A percentile compares a stretch with the other conserved stretches of the same genome.
Evolutionary conservation across 768 basidiomycete genomes (phyloP).

Genomic region (Sarcodon sp.): DNA sequence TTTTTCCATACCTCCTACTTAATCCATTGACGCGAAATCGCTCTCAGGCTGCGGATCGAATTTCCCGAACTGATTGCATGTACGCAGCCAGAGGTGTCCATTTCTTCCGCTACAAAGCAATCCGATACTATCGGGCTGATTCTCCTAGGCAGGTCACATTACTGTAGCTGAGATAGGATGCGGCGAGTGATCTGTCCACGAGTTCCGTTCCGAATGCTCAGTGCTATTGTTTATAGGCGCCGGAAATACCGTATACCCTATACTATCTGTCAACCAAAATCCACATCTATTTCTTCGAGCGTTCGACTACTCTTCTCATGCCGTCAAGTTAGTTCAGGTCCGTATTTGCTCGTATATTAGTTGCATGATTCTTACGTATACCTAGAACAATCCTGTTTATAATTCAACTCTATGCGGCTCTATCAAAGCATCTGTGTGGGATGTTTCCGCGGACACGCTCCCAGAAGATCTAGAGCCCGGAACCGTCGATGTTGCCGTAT

Average conservation of each 20-base stretch:
- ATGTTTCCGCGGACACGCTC: constrained; percentile 56
- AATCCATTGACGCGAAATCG: neutral
- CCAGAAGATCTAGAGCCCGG: constrained; percentile 51
- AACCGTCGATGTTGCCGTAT: constrained; percentile 79
- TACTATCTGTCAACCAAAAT: constrained; percentile 76
- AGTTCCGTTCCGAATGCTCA: neutral
- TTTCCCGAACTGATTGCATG: constrained; percentile 79
- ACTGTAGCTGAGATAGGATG: constrained; percentile 86
- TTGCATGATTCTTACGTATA: neutral
- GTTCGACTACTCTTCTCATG: constrained; percentile 85
- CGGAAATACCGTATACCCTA: constrained; percentile 90
- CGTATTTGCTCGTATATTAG: constrained; percentile 6
- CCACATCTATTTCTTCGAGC: constrained; percentile 62
- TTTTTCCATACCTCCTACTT: neutral
- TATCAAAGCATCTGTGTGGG: constrained; percentile 82
- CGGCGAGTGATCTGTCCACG: constrained; percentile 30
- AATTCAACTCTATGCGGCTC: constrained; percentile 49
- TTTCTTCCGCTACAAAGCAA: neutral
- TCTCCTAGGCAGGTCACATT: constrained; percentile 56
- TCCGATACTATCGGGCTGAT: too few species aligned
- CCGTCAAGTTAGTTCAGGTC: constrained; percentile 84
- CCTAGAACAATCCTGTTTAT: constrained; percentile 64
- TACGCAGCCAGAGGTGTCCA: constrained; percentile 45
- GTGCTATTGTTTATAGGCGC: constrained; percentile 41
- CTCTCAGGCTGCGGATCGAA: constrained; percentile 74